These are phyloP conservation scores for Eucalyptus polybractea DNA, from an alignment of 345 rosid species.

Conservation along the genomic window DNA sequence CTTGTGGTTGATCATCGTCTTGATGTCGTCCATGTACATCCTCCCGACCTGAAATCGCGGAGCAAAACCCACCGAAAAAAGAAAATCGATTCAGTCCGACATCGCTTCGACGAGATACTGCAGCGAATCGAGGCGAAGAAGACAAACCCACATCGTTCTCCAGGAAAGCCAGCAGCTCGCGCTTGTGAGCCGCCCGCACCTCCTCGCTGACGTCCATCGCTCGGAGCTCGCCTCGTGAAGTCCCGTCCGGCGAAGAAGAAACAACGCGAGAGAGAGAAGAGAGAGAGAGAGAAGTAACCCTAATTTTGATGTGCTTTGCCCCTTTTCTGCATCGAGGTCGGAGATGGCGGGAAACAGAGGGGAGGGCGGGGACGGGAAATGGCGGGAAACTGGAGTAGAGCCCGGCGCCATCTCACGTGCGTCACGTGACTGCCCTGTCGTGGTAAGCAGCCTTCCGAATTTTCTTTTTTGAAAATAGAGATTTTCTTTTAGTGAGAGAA, in stretches of 20 bases:
- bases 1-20: slow-evolving; percentile 72
- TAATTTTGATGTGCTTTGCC: background rate
- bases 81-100: background rate
- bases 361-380: background rate
- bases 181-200: slow-evolving; percentile 56
- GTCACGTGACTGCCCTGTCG: background rate
- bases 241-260: background rate
- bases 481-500: background rate
- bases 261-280: background rate
- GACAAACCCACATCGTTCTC: slow-evolving; percentile 42
- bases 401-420: background rate
- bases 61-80: background rate
- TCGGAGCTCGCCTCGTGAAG: background rate
- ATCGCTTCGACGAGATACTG: background rate
- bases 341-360: background rate
- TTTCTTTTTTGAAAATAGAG: background rate
- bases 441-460: background rate
- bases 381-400: background rate
- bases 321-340: background rate
- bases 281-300: background rate
- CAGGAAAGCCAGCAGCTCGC: slow-evolving; percentile 64
- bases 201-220: slow-evolving; percentile 63
- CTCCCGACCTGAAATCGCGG: background rate
- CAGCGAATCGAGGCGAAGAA: background rate
- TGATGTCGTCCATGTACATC: slow-evolving; percentile 76